These are phyloP conservation scores for Eruca vesicaria DNA, from an alignment of 441 rosid species.

Conservation along the genomic window DNA sequence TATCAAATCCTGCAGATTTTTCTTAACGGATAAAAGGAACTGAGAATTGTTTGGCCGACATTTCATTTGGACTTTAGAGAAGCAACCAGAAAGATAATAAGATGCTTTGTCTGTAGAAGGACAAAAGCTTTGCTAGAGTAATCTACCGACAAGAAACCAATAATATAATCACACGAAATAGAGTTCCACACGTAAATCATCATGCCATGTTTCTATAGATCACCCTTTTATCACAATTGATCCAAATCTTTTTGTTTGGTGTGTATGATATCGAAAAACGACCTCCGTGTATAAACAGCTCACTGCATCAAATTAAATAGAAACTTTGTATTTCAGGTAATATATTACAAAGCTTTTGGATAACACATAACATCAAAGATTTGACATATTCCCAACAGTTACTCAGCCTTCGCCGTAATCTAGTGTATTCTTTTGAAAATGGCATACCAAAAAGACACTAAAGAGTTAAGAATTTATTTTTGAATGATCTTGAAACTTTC, in stretches of 20 bases:
- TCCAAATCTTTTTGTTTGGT: conserved; percentile 11
- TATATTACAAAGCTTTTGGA: not conserved
- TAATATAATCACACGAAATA: conserved; percentile 12
- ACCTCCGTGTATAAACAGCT: conserved; percentile 13
- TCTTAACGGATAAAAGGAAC: too few relatives aligned
- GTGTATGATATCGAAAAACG: not conserved
- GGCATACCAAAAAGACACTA: not conserved
- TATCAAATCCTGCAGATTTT: too few relatives aligned
- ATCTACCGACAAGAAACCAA: conserved; percentile 24
- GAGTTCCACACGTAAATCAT: conserved; percentile 26
- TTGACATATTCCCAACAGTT: conserved; percentile 12
- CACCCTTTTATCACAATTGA: not conserved
- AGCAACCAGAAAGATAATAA: not conserved
- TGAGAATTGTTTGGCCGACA: not conserved
- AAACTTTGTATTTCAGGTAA: conserved; percentile 13
- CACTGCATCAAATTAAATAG: not conserved
- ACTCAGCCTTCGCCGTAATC: not conserved
- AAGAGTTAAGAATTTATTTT: not conserved
- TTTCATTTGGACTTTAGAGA: not conserved
- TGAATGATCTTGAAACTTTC: conserved; percentile 14
- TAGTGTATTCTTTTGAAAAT: not conserved
- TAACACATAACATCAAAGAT: not conserved
- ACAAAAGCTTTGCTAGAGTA: conserved; percentile 10
- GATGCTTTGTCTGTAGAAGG: conserved; percentile 17
- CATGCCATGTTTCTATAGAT: not conserved